Evolutionary conservation across 2,329 filamentous ascomycete species (phyloP), one percentile per base, ranked within the genome.

Genomic region (Fusarium algeriense): DNA sequence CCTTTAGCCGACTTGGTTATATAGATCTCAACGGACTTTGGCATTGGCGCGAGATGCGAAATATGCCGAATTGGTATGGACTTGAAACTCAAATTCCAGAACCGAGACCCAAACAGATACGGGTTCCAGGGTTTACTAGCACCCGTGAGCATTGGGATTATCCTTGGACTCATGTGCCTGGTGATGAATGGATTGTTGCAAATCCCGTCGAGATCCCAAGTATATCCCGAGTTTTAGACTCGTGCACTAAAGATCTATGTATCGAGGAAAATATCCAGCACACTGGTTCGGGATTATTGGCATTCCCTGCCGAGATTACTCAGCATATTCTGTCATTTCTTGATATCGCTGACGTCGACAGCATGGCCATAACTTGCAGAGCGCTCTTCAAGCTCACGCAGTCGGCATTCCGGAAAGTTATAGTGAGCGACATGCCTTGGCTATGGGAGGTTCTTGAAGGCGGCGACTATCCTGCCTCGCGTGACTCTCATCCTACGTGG

Each of bases 11-110:
- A 4, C 6, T 34, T 0, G 49, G 49, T 0, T 26, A 13, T 1
- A 30, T 43, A 9, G 17, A 64, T 9, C 17, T 64, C 4, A 34
- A 64, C 12, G 62, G 49, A 4, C 6, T 64, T 5, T 64, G 62
- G 62, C 49, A 64, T 30, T 64, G 48, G 41, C 48, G 62, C 3
- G 62, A 64, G 8, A 32, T 64, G 5, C 23, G 28, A 7, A 40
- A 20, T 4, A 8, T 35, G 2, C 40, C 23, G 5, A 12, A 3
- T 8, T 4, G 19, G 5, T 49, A 62, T 4, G n/a, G 32, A 9
- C 5, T 61, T 7, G 7, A 7, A n/a, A 6, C 4, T 19, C 26
- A 26, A 19, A 44, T 44, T 34, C 37, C 37, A 0, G 19, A 20
- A 34, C 3, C 2, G 6, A 45, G 5, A 6, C 17, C 20, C 2